Evolutionary conservation across 2,329 filamentous ascomycete genomes (phyloP).

Genomic region (Monilinia aucupariae): DNA sequence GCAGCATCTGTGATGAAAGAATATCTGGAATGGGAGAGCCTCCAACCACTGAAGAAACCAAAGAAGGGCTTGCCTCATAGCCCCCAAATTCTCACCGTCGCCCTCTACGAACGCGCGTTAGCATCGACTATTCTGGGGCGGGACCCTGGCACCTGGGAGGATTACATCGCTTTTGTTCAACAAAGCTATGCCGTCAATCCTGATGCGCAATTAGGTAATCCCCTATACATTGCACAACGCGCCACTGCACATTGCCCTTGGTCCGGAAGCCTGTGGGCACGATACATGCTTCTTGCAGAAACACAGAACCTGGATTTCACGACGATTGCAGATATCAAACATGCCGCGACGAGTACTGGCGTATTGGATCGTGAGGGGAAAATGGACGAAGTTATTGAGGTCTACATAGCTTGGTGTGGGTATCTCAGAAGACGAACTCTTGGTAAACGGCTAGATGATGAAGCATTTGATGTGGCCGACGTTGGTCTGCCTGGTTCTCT

Average conservation of each 20-base stretch:
- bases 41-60: slow-evolving; percentile 51
- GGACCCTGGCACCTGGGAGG: slow-evolving; percentile 74
- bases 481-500: slow-evolving; percentile 81
- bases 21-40: slow-evolving; percentile 83
- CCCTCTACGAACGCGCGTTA: slow-evolving; percentile 76
- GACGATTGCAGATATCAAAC: slow-evolving; percentile 84
- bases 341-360: slow-evolving; percentile 80
- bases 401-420: slow-evolving; percentile 91
- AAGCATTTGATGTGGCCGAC: slow-evolving; percentile 84
- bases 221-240: slow-evolving; percentile 69
- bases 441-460: slow-evolving; percentile 64
- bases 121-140: slow-evolving; percentile 57
- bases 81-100: slow-evolving; percentile 49
- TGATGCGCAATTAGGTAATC: slow-evolving; percentile 40
- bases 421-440: slow-evolving; percentile 85
- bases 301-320: slow-evolving; percentile 69
- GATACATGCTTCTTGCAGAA: slow-evolving; percentile 81
- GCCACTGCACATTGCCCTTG: slow-evolving; percentile 89
- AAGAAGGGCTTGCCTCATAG: slow-evolving; percentile 42
- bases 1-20: slow-evolving; percentile 51
- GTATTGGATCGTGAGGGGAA: slow-evolving; percentile 73
- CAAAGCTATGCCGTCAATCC: slow-evolving; percentile 26
- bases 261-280: slow-evolving; percentile 86
- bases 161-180: slow-evolving; percentile 48
- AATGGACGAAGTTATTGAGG: slow-evolving; percentile 81